Percentiles rank a stretch among this genome's conserved stretches.
These are phyloP conservation scores for Jacaranda mimosifolia DNA, from an alignment of 257 asterid species.

Conservation along the genomic window DNA sequence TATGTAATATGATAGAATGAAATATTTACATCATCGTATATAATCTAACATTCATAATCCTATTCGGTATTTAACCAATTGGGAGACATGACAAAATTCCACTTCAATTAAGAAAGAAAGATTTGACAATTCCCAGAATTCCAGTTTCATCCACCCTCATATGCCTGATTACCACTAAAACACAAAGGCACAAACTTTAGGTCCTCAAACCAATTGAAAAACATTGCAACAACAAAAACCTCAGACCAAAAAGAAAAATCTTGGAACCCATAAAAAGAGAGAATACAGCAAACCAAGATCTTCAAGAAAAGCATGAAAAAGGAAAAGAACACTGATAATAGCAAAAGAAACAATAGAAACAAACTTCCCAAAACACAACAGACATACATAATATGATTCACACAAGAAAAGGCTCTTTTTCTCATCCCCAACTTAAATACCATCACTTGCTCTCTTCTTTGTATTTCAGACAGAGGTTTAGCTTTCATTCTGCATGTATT, in stretches of 20 bases:
- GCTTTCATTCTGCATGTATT: slow-evolving; percentile 23
- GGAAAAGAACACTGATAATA: neutral
- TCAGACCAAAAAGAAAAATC: neutral
- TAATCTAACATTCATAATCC: too few species aligned
- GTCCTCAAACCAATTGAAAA: slow-evolving; percentile 6
- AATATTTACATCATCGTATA: too few species aligned
- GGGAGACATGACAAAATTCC: too few species aligned
- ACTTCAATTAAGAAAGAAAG: neutral
- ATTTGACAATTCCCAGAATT: neutral
- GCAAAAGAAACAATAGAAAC: neutral
- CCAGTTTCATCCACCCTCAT: slow-evolving; percentile 4
- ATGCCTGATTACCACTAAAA: neutral
- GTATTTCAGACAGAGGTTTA: neutral
- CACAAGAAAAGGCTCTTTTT: slow-evolving; percentile 8
- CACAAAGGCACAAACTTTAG: neutral
- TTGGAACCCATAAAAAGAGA: neutral
- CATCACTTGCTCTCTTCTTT: neutral
- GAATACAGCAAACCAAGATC: slow-evolving; percentile 7
- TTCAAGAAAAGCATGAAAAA: slow-evolving; percentile 15
- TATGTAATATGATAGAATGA: too few species aligned
- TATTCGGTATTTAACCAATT: too few species aligned
- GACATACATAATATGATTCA: neutral
- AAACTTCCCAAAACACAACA: slow-evolving; percentile 11
- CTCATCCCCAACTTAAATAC: neutral
- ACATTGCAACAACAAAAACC: neutral